Evolutionary conservation across 768 basidiomycete genomes (phyloP), one percentile per base, ranked within the genome.

Genomic region (Hypsizygus marmoreus): DNA sequence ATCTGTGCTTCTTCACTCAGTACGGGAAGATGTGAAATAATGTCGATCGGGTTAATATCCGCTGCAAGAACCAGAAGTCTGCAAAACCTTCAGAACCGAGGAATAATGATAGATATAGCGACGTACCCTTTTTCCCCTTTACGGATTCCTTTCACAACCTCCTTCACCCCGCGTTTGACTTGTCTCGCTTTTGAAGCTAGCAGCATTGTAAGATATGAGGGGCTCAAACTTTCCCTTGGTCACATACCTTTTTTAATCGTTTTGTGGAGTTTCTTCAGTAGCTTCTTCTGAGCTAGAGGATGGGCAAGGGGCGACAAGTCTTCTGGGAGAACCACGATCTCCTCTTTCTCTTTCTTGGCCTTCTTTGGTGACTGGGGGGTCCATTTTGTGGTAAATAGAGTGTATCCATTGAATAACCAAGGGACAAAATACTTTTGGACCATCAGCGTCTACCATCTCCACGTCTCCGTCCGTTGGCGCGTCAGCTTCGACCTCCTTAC

Each of bases 31-130:
- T 98, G 97, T 25, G 95, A 95, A 59, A 98, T 94, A 56, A 99
- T 97, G 71, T 99, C 97, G 59, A 98, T 88, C 9, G 97, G 97
- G 50, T 91, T 95, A 65, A 98, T 98, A 68, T 98, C 95, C 29
- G 88, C 94, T 4, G 97, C 97, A 48, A 99, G 82, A 46, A 99
- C 72, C 23, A 99, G 80, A 25, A 99, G 73, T 16, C 93, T 95
- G 55, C 6, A 38, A 20, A 23, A 22, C 20, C 35, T 49, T 32
- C 36, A 45, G 43, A 10, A 29, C 39, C 13, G 16, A 10, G 17
- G 24, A 34, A 32, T 28, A 37, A 9, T 33, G 25, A 56, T 11
- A 10, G 25, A 35, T 25, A 36, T 35, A 30, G 32, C 33, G 13
- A 72, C 86, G 49, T 58, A 86, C 92, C 97, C 97, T 75, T 90